Base-by-base conservation (phyloP, 352 stramenopile species). In the Salisapilia sapeloensis region DNA sequence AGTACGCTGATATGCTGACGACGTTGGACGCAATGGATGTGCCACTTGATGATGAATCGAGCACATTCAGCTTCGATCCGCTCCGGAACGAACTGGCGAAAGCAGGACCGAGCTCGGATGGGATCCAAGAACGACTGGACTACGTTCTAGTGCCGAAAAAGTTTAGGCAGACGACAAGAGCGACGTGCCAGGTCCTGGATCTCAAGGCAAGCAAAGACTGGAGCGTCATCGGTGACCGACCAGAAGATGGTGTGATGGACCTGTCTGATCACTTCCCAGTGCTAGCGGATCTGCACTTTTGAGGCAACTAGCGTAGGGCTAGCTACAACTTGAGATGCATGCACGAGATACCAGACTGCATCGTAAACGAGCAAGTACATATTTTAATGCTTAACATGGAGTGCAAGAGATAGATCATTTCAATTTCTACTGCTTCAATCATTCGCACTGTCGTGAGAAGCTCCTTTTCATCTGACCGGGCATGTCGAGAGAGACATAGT, bases 221-320 rank as follows among this genome's bases (percentile, higher is more conserved):
- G 62, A 9, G 32, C 40, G 3, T 34, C 49, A 15, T 20, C 50
- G 4, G 15, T 24, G 13, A 29, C 30, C 14, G 33, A 44, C 24
- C 13, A 3, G 18, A 18, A 6, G 20, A 35, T 4, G 46, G 54
- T 5, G 47, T 63, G 37, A 35, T 66, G 12, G 65, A 82, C 19
- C 40, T 82, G 11, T 82, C 66, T 13, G 66, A 82, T 26, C 66
- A 82, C 29, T 82, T 77, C 35, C 66, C 66, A 4, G 60, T 82
- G 20, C 14, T 79, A 2, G 53, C 36, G 10, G 55, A 82, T 30
- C 53, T 82, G 8, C 38, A 56, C 29, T 79, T 71, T 51, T 70
- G 45, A 53, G 33, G 33, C 10, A 24, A 18, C 24, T 10, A 20
- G 15, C 16, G 2, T 20, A 20, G 33, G 12, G 16, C 15, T 39